phyloP scores from a whole-genome alignment of 1,139 yeast genomes.

The Yamadazyma sp. region DNA sequence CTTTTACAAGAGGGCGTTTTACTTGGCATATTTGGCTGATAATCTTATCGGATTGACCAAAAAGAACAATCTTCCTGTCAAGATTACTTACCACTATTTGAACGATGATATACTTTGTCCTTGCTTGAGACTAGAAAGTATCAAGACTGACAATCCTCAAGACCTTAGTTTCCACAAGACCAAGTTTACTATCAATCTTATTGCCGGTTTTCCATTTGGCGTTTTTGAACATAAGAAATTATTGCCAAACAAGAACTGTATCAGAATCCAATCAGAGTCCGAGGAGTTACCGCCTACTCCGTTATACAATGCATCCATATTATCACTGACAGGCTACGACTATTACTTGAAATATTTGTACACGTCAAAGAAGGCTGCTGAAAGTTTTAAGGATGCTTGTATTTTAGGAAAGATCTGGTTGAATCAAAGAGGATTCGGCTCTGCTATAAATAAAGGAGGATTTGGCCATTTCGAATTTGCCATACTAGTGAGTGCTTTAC shows the following conservation, averaged over 20 bases:
- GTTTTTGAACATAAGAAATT: slow-evolving; percentile 74
- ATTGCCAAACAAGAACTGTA: slow-evolving; percentile 74
- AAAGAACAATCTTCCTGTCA: slow-evolving; percentile 55
- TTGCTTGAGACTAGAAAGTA: slow-evolving; percentile 54
- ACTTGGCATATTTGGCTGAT: slow-evolving; percentile 74
- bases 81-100: slow-evolving; percentile 54
- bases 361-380: slow-evolving; percentile 72
- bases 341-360: slow-evolving; percentile 74
- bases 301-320: slow-evolving; percentile 74
- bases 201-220: slow-evolving; percentile 72
- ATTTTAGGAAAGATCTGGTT: slow-evolving; percentile 88
- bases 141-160: slow-evolving; percentile 45
- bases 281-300: slow-evolving; percentile 75
- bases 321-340: slow-evolving; percentile 67
- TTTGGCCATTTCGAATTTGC: slow-evolving; percentile 94
- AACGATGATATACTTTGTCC: slow-evolving; percentile 72
- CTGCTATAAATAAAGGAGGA: slow-evolving; percentile 67
- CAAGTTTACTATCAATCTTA: slow-evolving; percentile 66
- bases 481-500: slow-evolving; percentile 71
- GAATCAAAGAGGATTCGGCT: slow-evolving; percentile 76
- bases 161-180: slow-evolving; percentile 64
- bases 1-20: slow-evolving; percentile 84
- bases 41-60: slow-evolving; percentile 55
- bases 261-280: slow-evolving; percentile 59
- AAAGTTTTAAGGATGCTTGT: slow-evolving; percentile 87